Base-by-base conservation (phyloP, 495 filamentous ascomycete species). In the Tuber umbilicatum region DNA sequence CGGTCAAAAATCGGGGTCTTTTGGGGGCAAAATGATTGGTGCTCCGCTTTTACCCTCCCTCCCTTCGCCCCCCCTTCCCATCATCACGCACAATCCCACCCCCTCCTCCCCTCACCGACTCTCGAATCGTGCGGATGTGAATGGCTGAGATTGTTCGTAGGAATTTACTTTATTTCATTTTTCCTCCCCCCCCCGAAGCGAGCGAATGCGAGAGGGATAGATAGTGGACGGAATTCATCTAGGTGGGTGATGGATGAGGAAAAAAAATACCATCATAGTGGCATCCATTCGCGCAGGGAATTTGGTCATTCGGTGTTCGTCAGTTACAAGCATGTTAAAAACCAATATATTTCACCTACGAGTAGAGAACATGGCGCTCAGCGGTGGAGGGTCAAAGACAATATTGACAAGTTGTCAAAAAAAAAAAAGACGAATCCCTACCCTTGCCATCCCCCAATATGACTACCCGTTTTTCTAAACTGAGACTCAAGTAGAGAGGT, bases 111-210 rank as follows among this genome's bases (percentile, higher is more conserved):
- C 50, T n/a, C 50, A 60, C n/a, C 50, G 27, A 31, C 50, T 31
- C 5, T 14, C 55, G 27, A 75, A 69, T 79, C 77, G 69, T 78
- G 77, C 75, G 43, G 45, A 71, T 75, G 74, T 79, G 72, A 79
- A 72, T 74, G 72, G 76, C 77, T 78, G 76, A 79, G 72, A 78
- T 75, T 55, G 39, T 64, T 35, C 55, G 55, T 64, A 16, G 55
- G 55, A 64, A 5, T 64, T 31, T 35, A 64, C 31, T 35, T 64
- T 35, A 64, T 64, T 35, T 35, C 16, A 60, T 27, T 60, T 60
- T 23, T 47, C n/a, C n/a, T 35, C 27, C 55, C 23, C 9, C 50
- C 19, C 12, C 35, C 19, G 27, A 17, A 64, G 55, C 14, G 55
- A 64, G 27, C 55, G 55, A 35, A 64, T 64, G 55, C 55, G 55